These are phyloP conservation scores for Candida freyschussii DNA, from an alignment of 1,139 yeast species.

Conservation along the genomic window DNA sequence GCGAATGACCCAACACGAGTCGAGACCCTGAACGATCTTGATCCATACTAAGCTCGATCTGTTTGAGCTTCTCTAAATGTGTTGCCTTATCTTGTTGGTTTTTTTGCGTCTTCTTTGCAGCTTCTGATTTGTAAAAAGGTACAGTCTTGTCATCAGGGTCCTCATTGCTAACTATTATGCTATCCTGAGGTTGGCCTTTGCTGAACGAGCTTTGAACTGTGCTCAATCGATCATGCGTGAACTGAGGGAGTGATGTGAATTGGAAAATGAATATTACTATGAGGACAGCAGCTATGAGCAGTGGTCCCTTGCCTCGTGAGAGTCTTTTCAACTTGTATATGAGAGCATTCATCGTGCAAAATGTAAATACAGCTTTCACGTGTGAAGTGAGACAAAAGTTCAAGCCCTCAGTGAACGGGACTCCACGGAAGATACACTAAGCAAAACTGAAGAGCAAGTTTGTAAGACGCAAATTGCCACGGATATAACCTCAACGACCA, in stretches of 20 bases:
- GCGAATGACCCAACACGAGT: conserved; percentile 16
- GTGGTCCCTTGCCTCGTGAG: conserved; percentile 12
- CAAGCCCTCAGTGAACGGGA: too few species aligned
- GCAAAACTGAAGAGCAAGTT: too few species aligned
- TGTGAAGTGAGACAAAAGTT: too few species aligned
- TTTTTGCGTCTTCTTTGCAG: conserved; percentile 12
- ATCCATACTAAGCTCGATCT: conserved; percentile 16
- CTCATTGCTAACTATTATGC: conserved; percentile 1
- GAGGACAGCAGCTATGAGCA: conserved; percentile 10
- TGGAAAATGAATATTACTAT: conserved; percentile 11
- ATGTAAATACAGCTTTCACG: too few species aligned
- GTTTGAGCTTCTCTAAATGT: conserved; percentile 12
- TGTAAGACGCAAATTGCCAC: too few species aligned
- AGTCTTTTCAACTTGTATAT: conserved; percentile 12
- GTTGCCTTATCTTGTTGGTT: conserved; percentile 3
- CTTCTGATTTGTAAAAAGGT: conserved; percentile 22
- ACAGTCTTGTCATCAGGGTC: conserved; percentile 20
- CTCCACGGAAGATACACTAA: too few species aligned
- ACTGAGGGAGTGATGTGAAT: conserved; percentile 12
- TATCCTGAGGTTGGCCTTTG: not conserved
- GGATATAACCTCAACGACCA: too few species aligned
- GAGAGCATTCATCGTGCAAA: conserved; percentile 6
- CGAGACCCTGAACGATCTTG: conserved; percentile 22
- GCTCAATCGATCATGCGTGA: conserved; percentile 9
- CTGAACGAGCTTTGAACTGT: conserved; percentile 6